Evolutionary conservation across 306 rosid species (phyloP), one percentile per base, ranked within the genome.

Genomic region (Biancaea sappan): DNA sequence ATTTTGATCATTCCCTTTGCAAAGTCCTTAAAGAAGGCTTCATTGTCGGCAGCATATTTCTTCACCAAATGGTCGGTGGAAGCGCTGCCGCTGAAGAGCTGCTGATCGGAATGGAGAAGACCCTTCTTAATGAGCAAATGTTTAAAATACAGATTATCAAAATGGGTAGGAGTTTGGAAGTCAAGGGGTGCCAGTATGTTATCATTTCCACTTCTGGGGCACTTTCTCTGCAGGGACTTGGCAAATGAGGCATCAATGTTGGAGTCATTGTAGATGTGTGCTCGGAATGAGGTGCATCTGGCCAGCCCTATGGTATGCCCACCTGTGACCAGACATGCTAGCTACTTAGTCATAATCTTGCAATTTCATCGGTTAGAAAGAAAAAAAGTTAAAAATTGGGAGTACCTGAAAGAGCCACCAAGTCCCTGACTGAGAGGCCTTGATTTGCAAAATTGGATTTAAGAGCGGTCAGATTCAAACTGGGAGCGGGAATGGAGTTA

Each of bases 101-200:
- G 84, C 62, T 86, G 91, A 63, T 89, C 88, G 8, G 89, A 89
- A 71, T 89, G 94, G 44, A 89, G 87, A 66, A 83, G 91, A 31
- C 47, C 89, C 72, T 75, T 85, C 29, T 65, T 71, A 0, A 12
- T 6, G 59, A 74, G 4, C 82, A 89, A 32, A 78, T 89, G 82
- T 73, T 83, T 78, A 35, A 54, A 89, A 70, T 85, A 85, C 3
- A 66, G 71, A 59, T 86, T 89, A 51, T 86, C 88, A 53, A 87
- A 89, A 65, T 56, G 56, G 61, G 79, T 71, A 2, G 91, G 88
- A 43, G 91, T 85, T 71, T 71, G 88, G 77, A 10, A 64, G 76
- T 83, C 91, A 59, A 86, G 81, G 10, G 79, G 73, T 71, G 76
- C 81, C 1, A 46, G 79, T n/a, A 52, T 3, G 48, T 71, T 19